These are phyloP conservation scores for Ophiognomonia clavigignenti-juglandacearum DNA, from an alignment of 2,329 filamentous ascomycete genomes.

Conservation along the genomic window DNA sequence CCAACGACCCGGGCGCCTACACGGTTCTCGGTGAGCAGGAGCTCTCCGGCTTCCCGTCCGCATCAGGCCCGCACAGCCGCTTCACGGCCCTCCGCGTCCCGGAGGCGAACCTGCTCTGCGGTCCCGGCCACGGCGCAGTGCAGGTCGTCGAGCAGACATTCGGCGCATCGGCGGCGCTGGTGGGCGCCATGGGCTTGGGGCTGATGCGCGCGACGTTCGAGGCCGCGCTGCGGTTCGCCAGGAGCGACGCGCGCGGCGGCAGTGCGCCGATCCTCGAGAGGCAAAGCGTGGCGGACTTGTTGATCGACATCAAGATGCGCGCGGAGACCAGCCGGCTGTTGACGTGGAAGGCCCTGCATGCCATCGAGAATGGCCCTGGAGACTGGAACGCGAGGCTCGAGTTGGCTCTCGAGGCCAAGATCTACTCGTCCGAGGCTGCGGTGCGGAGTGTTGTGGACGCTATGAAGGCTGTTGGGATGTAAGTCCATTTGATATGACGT, in stretches of 20 bases:
- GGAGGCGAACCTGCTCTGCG: constrained; percentile 38
- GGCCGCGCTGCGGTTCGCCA: constrained; percentile 44
- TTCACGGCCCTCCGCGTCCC: constrained; percentile 45
- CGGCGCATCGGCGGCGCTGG: constrained; percentile 39
- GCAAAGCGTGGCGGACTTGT: constrained; percentile 46
- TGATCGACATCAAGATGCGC: constrained; percentile 25
- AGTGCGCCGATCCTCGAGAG: constrained; percentile 38
- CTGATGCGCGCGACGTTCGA: constrained; percentile 51
- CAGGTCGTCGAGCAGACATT: constrained; percentile 38
- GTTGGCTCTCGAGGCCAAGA: constrained; percentile 42
- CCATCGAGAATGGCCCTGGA: constrained; percentile 33
- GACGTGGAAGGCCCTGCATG: constrained; percentile 45
- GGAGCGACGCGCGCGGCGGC: constrained; percentile 39
- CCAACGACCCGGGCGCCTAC: constrained; percentile 38
- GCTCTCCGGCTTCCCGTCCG: constrained; percentile 41
- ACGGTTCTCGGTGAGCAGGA: constrained; percentile 40
- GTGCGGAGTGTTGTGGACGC: constrained; percentile 42
- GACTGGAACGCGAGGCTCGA: constrained; percentile 35
- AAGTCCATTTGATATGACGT: constrained; percentile 5
- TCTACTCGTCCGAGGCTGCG: constrained; percentile 43
- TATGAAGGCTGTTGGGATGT: constrained; percentile 47
- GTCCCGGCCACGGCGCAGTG: constrained; percentile 37
- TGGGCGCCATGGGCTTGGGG: constrained; percentile 49
- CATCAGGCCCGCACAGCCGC: constrained; percentile 42
- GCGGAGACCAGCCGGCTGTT: constrained; percentile 25